phyloP scores from a whole-genome alignment of 169 alveolate genomes.

The Blepharisma undulans region DNA sequence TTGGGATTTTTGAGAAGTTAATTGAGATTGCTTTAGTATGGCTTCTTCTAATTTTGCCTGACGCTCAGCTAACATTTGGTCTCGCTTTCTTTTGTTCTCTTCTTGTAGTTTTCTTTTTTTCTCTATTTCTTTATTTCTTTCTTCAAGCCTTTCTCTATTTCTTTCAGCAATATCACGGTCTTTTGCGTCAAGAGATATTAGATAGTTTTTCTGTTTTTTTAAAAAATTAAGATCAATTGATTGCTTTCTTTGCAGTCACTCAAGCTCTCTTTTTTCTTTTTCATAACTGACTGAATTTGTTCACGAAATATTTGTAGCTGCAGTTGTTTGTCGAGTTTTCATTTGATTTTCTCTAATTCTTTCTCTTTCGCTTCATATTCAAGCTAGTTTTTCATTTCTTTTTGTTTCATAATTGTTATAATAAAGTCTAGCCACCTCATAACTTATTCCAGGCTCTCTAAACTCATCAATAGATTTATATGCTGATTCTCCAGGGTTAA shows the following conservation, averaged over 20 bases:
- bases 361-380: conserved; percentile 42
- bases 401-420: conserved; percentile 51
- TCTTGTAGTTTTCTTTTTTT: conserved; percentile 51
- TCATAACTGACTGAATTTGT: neutral
- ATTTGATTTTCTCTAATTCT: neutral
- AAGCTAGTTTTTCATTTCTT: conserved; percentile 45
- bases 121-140: conserved; percentile 39
- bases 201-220: conserved; percentile 62
- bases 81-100: conserved; percentile 36
- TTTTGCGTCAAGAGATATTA: conserved; percentile 52
- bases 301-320: neutral
- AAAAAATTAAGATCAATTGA: conserved; percentile 64
- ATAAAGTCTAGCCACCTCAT: conserved; percentile 36
- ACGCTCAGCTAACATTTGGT: neutral
- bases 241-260: conserved; percentile 49
- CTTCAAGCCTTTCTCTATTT: conserved; percentile 49
- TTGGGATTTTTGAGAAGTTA: conserved; percentile 40
- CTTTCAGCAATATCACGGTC: conserved; percentile 66
- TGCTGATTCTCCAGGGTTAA: conserved; percentile 46
- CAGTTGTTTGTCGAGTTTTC: neutral
- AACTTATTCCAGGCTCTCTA: conserved; percentile 8
- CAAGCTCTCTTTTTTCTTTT: conserved; percentile 47
- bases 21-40: neutral
- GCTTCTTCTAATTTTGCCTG: conserved; percentile 41
- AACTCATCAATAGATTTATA: conserved; percentile 35